Evolutionary conservation across 192 early-diverging fungal genomes (phyloP), one percentile per base, ranked within the genome.

Genomic region (Podila verticillata): DNA sequence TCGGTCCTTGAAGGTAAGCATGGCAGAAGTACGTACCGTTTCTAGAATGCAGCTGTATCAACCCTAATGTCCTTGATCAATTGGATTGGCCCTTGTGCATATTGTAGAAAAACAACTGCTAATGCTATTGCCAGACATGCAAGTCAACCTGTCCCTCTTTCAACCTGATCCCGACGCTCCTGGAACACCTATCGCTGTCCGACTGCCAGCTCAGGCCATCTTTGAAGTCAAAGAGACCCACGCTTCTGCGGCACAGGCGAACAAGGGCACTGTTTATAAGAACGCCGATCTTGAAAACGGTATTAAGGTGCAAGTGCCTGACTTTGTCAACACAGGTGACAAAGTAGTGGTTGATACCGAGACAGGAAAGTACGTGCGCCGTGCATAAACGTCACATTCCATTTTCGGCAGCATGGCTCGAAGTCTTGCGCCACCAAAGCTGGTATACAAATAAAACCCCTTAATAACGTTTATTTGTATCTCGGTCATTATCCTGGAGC

Each of bases 251-350:
- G 83, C 82, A 17, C 86, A 89, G 30, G 89, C 87, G 9, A 82
- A 91, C 44, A 94, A 92, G 78, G 93, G 93, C 22, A 88, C 92
- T 6, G 87, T 87, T 0, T 93, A 85, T 65, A 90, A 92, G 67
- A 83, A 86, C 5, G 94, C 93, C 15, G 82, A 77, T 19, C 81
- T 96, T 17, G 86, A 88, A 24, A 91, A 90, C 56, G 93, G 91
- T 6, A 87, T 85, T 31, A 85, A 81, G 47, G 85, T 97, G 19
- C 84, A 83, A 73, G 92, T 97, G 9, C 95, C 95, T 13, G 91
- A 93, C 71, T 96, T 96, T 89, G 87, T 96, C 30, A 89, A 92
- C 70, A 80, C 84, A 15, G 94, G 94, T 30, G 95, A 97, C 39
- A 84, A 77, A 49, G 87, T 96, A 24, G 57, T 92, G 2, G 89